Base-by-base conservation (phyloP, 139 green algal genomes). In the Coelastrella sp. region DNA sequence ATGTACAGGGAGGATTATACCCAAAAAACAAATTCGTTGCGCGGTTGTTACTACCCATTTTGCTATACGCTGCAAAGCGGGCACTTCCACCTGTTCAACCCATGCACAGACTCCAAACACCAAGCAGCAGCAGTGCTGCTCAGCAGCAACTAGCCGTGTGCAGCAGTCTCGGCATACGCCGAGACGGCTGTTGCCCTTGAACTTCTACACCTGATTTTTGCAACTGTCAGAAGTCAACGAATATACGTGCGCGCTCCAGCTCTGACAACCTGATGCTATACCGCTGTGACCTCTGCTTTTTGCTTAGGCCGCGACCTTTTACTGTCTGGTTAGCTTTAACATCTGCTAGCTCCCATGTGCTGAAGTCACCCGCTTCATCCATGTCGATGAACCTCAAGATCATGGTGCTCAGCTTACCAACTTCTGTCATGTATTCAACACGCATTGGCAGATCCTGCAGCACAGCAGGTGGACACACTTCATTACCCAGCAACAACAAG, bases 211-310 rank as follows among this genome's bases (percentile, higher is more conserved):
- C 35, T 49, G 35, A 49, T 49, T 49, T 49, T 1, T 5, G 15
- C 9, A 70, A 15, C n/a, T 19, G 17, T 95, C 78, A 97, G 17
- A 97, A 93, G 90, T 97, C 94, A 0, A 97, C 88, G 87, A 96
- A 93, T 22, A 97, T 89, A 61, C 93, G 92, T 7, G 95, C 94
- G 12, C 78, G 56, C 61, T 73, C 61, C 14, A 97, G 82, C 70
- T 85, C 78, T 0, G 76, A 68, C 17, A 96, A n/a, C 0, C 85
- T 78, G 1, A 97, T 93, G 4, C 58, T 57, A 76, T 92, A 87
- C 60, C 70, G 22, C 85, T 89, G 59, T 20, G 95, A 84, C 6
- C 90, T 91, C 93, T 96, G 92, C 92, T 92, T 93, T 56, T 95
- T 94, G 27, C 76, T 94, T 68, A 97, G 78, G 7, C 74, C 79